Evolutionary conservation across 1,284 basidiomycete genomes (phyloP).

Genomic region (Ustilago bromivora): DNA sequence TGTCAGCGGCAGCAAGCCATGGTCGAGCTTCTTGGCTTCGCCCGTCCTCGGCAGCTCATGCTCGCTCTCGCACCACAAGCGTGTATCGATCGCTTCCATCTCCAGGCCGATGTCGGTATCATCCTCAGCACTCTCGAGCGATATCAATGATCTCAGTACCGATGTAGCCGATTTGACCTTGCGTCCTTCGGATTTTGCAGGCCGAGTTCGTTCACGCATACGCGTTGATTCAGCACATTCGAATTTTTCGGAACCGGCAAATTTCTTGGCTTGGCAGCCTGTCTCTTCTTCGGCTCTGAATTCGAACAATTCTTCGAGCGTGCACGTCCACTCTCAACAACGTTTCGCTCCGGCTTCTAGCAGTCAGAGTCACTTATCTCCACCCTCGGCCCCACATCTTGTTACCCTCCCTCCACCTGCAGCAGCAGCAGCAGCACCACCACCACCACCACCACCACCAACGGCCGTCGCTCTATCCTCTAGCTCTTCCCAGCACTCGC

Average conservation of each 20-base stretch:
- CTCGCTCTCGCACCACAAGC: constrained; percentile 28
- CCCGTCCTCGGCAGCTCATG: constrained; percentile 24
- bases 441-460: not conserved
- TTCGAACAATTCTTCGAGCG: constrained; percentile 12
- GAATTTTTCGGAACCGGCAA: constrained; percentile 38
- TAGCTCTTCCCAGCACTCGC: constrained; percentile 27
- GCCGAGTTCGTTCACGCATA: constrained; percentile 3
- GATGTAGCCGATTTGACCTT: constrained; percentile 34
- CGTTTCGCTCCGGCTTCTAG: constrained; percentile 2
- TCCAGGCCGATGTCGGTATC: constrained; percentile 45
- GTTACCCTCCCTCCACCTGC: constrained; percentile 24
- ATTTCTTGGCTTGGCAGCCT: constrained; percentile 8
- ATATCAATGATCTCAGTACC: constrained; percentile 10
- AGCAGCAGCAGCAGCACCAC: not conserved
- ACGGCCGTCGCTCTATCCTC: constrained; percentile 7
- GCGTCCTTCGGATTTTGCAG: constrained; percentile 29
- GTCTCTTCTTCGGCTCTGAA: constrained; percentile 8
- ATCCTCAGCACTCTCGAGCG: constrained; percentile 38
- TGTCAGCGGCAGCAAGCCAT: constrained; percentile 30
- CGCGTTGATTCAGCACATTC: constrained; percentile 25
- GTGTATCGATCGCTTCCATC: constrained; percentile 29
- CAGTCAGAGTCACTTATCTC: not conserved
- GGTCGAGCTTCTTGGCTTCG: constrained; percentile 39
- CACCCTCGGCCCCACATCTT: constrained; percentile 22
- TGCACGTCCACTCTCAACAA: constrained; percentile 19